Base-by-base conservation (phyloP, 1,284 basidiomycete genomes). In the Pseudozyma sp. region DNA sequence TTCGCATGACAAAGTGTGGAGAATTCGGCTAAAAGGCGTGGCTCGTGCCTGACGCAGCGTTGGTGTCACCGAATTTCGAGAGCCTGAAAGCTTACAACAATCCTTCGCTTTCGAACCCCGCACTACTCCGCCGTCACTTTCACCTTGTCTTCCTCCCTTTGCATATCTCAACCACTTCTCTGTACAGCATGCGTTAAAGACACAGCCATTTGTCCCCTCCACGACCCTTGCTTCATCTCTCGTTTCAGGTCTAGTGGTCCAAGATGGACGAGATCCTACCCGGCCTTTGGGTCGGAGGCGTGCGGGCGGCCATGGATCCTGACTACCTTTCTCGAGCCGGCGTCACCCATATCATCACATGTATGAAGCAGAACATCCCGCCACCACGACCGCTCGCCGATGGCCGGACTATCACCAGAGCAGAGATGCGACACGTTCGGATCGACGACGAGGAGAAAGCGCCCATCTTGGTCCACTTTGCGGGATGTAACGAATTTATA, bases 371-470 rank as follows among this genome's bases (percentile, higher is more conserved):
- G 50, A 58, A 71, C 12, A 68, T 81, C 3, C 72, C 79, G 3
- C 44, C 55, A 0, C 79, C 82, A 6, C 64, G 66, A 8, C 38
- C 52, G 38, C 59, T 78, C 5, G 73, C 54, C 2, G 63, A 74
- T 49, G 77, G 76, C 1, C 39, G 70, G 16, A 55, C 5, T 9
- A 81, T 81, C 44, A 68, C 78, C 0, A 62, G 76, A 0, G 57
- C 76, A 12, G 70, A 77, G 44, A 64, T 85, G 48, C 70, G 82
- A 53, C 82, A 83, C 10, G 79, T 86, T 16, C 72, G 72, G 1
- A 68, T 86, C 36, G 85, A 86, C 68, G 86, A 86, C 54, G 79
- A 80, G 5, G 83, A 79, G 55, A 73, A 71, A 49, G 81, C 85
- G 43, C 85, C 85, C 45, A 80, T 86, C 48, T 69, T 85, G 42